Percentiles rank a stretch among this genome's conserved stretches.
Evolutionary conservation across 2,329 filamentous ascomycete species (phyloP).

Genomic region (Mycosphaerella sp.): DNA sequence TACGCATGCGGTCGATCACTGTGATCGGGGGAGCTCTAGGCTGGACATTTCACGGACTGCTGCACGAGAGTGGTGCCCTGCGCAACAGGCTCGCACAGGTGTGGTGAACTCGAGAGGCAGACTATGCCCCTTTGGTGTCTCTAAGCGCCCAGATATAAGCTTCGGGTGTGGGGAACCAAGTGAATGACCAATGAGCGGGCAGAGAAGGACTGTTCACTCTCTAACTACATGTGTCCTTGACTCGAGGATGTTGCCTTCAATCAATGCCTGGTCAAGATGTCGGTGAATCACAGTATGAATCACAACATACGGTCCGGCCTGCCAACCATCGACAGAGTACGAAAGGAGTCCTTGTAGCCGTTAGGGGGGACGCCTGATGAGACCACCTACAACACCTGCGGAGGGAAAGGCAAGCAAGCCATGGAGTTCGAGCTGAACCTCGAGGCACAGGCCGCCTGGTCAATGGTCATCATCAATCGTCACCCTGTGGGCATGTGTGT

Average conservation of each 20-base stretch:
- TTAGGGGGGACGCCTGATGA: no score
- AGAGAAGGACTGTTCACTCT: conserved; percentile 7
- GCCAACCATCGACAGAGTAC: neutral
- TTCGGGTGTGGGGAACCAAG: neutral
- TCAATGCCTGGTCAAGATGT: neutral
- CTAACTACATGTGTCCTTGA: neutral
- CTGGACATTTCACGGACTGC: no score
- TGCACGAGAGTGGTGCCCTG: conserved; percentile 6
- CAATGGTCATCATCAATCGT: no score
- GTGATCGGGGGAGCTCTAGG: no score
- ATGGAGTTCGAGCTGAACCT: no score
- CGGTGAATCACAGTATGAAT: neutral
- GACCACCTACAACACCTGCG: no score
- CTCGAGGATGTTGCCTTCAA: neutral
- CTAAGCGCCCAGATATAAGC: conserved; percentile 4
- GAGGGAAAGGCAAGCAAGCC: no score
- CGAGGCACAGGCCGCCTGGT: no score
- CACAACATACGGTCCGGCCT: neutral
- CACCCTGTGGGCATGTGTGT: no score
- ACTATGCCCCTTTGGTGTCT: conserved; percentile 5
- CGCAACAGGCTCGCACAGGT: neutral
- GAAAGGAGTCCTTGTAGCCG: no score
- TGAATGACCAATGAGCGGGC: neutral
- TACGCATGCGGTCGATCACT: no score
- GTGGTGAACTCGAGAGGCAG: neutral